Conservation (phyloP, 148 eudicot genomes). For the Arctostaphylos glauca region DNA sequence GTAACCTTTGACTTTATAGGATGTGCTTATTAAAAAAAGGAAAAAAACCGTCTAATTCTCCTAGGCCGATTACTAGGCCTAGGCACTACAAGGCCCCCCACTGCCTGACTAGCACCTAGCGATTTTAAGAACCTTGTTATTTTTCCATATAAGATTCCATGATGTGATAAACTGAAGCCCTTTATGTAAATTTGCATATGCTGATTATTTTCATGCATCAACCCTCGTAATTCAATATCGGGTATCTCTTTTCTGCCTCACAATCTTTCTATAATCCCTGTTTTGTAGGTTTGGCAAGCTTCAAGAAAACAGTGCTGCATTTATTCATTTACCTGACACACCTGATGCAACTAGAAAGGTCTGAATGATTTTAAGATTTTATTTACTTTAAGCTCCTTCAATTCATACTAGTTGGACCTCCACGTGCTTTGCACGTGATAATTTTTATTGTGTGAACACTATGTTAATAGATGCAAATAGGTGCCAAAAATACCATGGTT, state of each 20-base stretch:
- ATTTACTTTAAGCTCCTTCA: not conserved
- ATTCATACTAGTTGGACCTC: constrained; percentile 1
- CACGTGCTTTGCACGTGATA: not conserved
- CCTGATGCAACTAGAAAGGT: constrained; percentile 50
- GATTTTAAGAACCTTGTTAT: not conserved
- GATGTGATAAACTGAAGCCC: not conserved
- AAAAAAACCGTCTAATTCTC: no score
- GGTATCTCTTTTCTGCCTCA: constrained; percentile 1
- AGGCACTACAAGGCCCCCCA: no score
- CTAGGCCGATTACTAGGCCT: no score
- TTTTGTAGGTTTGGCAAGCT: constrained; percentile 31
- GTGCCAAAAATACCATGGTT: not conserved
- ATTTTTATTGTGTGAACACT: not conserved
- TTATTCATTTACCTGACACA: constrained; percentile 23
- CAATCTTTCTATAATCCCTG: not conserved
- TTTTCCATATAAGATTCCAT: not conserved
- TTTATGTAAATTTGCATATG: not conserved
- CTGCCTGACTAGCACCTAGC: no score
- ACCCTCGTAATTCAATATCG: not conserved
- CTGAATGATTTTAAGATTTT: not conserved
- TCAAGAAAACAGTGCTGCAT: constrained; percentile 35
- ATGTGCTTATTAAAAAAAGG: no score
- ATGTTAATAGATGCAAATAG: not conserved
- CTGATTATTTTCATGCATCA: not conserved
- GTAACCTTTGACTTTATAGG: no score